phyloP scores from a whole-genome alignment of 2,329 filamentous ascomycete genomes.

The Sporothrix schenckii region DNA sequence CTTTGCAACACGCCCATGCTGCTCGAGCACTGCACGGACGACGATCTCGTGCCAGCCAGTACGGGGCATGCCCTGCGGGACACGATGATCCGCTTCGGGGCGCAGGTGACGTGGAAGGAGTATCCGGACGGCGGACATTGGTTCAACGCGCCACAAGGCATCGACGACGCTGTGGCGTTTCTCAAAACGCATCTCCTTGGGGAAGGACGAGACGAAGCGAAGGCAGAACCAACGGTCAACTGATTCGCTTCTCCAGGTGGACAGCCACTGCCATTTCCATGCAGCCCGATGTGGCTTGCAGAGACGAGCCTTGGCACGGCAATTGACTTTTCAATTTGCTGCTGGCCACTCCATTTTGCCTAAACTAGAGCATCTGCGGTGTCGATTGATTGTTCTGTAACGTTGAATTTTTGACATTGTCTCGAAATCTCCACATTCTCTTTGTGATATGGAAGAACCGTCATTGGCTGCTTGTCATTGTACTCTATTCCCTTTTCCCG shows the following conservation, averaged over 20 bases:
- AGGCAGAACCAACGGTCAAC: neutral
- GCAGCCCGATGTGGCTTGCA: neutral
- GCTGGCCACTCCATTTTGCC: neutral
- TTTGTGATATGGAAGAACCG: neutral
- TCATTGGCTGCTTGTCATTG: neutral
- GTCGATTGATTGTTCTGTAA: neutral
- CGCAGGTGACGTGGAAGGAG: slow-evolving; percentile 47
- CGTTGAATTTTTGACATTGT: neutral
- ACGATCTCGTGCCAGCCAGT: slow-evolving; percentile 46
- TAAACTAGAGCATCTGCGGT: neutral
- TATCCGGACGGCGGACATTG: slow-evolving; percentile 51
- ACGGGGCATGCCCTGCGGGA: slow-evolving; percentile 45
- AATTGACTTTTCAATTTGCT: neutral
- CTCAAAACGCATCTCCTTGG: slow-evolving; percentile 3
- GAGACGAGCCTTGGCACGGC: slow-evolving; percentile 21
- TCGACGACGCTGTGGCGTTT: slow-evolving; percentile 45
- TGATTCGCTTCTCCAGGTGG: neutral
- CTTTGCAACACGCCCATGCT: slow-evolving; percentile 49
- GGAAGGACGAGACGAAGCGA: neutral
- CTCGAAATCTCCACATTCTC: neutral
- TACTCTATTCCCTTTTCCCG: neutral
- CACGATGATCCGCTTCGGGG: slow-evolving; percentile 44
- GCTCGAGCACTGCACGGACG: slow-evolving; percentile 51
- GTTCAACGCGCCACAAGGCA: slow-evolving; percentile 49
- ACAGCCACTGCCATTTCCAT: neutral